Conservation (phyloP, 148 eudicot genomes). For the Chenopodium quinoa region DNA sequence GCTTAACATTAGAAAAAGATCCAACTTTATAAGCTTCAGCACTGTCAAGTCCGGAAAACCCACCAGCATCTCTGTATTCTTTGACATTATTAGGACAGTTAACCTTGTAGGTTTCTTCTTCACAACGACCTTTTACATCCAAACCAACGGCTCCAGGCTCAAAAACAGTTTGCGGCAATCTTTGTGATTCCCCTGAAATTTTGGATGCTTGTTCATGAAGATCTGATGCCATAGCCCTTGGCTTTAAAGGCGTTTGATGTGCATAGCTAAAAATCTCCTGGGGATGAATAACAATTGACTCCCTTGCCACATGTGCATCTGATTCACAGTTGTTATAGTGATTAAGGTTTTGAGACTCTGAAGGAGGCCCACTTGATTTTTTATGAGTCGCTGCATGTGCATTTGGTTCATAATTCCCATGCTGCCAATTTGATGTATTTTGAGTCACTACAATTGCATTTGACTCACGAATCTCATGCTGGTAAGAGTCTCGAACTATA, state of each 20-base stretch:
- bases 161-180: slow-evolving; percentile 11
- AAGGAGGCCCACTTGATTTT: slow-evolving; percentile 17
- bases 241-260: slow-evolving; percentile 3
- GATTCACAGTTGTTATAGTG: neutral
- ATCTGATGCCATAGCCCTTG: slow-evolving; percentile 18
- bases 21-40: slow-evolving; percentile 9
- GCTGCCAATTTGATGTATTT: neutral
- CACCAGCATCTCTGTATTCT: slow-evolving; percentile 20
- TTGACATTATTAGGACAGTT: slow-evolving; percentile 16
- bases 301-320: slow-evolving; percentile 11
- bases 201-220: slow-evolving; percentile 11
- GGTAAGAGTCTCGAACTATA: neutral
- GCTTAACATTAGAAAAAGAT: slow-evolving; percentile 14
- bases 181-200: slow-evolving; percentile 12
- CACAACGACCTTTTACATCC: slow-evolving; percentile 26
- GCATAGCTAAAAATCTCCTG: slow-evolving; percentile 12
- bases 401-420: neutral
- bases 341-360: slow-evolving; percentile 3
- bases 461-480: neutral
- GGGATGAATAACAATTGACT: slow-evolving; percentile 13
- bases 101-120: slow-evolving; percentile 17
- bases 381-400: neutral
- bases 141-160: slow-evolving; percentile 17
- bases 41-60: slow-evolving; percentile 14
- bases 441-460: slow-evolving; percentile 5